Evolutionary conservation across 257 asterid species (phyloP), one percentile per base, ranked within the genome.

Genomic region (Gardenia jasminoides): DNA sequence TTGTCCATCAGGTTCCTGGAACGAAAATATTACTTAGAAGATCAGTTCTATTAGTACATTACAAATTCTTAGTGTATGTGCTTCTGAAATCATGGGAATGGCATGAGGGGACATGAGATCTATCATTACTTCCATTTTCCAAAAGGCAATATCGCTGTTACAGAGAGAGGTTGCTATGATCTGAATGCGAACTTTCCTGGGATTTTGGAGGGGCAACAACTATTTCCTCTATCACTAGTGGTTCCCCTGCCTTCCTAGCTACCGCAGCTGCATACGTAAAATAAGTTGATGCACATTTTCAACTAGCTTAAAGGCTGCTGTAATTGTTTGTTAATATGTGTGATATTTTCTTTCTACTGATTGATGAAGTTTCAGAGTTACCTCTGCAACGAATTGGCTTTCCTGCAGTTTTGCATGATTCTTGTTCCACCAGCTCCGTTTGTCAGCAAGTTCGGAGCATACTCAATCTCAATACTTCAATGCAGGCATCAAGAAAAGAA

Each of bases 151-250:
- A 39, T 84, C 87, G 72, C 84, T 84, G 46, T 76, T 46, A 74
- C 84, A 84, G 8, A 80, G 79, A 24, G 87, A 77, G 78, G 82
- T 77, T 56, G 82, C 77, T 39, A 84, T 62, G 77, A 80, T 78
- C 26, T 59, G 58, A 16, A 80, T 78, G 8, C 78, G 76, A 65
- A 80, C 79, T 80, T 80, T n/a, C 83, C 15, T 65, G 43, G 20
- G 83, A 22, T 52, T 74, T 80, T 10, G 83, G 83, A 73, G 83
- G 70, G 0, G 75, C 69, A 54, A 80, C 83, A 0, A 73, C 39
- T 28, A 74, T 71, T 52, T 80, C 79, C 70, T 80, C 83, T n/a
- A 74, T 80, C 59, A 74, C 79, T 68, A 74, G 79, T 2, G 83
- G 83, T 47, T 80, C 83, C 67, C 83, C 83, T 64, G 83, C 83